Evolutionary conservation across 2,329 filamentous ascomycete species (phyloP).

Genomic region (Chaetoscypha palmicola): DNA sequence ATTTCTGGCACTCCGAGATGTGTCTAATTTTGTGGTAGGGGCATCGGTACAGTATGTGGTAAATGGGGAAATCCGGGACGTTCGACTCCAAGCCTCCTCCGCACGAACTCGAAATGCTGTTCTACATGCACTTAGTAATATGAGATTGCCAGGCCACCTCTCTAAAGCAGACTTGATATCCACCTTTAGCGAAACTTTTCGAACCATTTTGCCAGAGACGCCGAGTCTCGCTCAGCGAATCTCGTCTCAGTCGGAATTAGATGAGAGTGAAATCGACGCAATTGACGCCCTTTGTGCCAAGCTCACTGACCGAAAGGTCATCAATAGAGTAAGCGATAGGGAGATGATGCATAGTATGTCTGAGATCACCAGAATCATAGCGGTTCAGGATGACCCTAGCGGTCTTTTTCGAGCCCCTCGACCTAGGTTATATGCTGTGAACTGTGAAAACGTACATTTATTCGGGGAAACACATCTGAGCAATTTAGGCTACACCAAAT

Average conservation of each 20-base stretch:
- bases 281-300: slow-evolving; percentile 32
- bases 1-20: slow-evolving; percentile 35
- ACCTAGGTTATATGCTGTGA: slow-evolving; percentile 33
- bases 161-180: slow-evolving; percentile 33
- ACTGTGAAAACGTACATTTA: slow-evolving; percentile 33
- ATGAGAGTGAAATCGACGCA: slow-evolving; percentile 34
- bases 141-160: slow-evolving; percentile 32
- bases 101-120: slow-evolving; percentile 34
- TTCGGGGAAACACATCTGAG: slow-evolving; percentile 33
- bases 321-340: slow-evolving; percentile 36
- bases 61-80: slow-evolving; percentile 32
- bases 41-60: slow-evolving; percentile 35
- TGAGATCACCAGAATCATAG: slow-evolving; percentile 32
- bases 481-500: slow-evolving; percentile 24
- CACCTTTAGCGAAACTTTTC: slow-evolving; percentile 33
- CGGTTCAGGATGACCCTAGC: slow-evolving; percentile 32
- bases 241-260: slow-evolving; percentile 22
- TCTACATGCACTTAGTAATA: slow-evolving; percentile 31
- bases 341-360: slow-evolving; percentile 34
- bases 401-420: slow-evolving; percentile 26
- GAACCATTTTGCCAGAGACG: slow-evolving; percentile 35
- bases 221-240: slow-evolving; percentile 27
- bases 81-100: slow-evolving; percentile 31
- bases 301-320: slow-evolving; percentile 31
- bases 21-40: slow-evolving; percentile 34